Evolutionary conservation across 495 filamentous ascomycete genomes (phyloP).

Genomic region (Astrocystis sublimbata): DNA sequence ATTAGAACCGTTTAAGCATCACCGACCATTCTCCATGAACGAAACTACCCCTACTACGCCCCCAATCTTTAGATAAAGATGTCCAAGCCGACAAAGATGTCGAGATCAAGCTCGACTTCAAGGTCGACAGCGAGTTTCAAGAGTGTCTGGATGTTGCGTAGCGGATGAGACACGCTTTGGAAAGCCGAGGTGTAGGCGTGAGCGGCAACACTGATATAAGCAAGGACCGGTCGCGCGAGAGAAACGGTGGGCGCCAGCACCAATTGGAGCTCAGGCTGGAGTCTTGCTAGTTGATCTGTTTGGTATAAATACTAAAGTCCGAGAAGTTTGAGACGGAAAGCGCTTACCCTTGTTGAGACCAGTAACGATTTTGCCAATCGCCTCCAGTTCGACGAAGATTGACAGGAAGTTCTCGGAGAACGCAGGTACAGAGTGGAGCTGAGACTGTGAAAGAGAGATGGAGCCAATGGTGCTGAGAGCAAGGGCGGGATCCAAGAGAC

Average conservation of each 20-base stretch:
- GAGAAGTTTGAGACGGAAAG: not conserved
- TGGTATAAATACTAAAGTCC: constrained; percentile 11
- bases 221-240: constrained; percentile 24
- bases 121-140: not conserved
- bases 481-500: constrained; percentile 18
- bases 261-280: constrained; percentile 30
- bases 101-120: not conserved
- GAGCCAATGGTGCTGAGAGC: constrained; percentile 17
- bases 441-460: constrained; percentile 12
- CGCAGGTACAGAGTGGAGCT: constrained; percentile 22
- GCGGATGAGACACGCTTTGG: constrained; percentile 12
- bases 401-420: constrained; percentile 19
- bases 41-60: not conserved
- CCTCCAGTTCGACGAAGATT: constrained; percentile 23
- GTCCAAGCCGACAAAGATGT: not conserved
- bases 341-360: constrained; percentile 21
- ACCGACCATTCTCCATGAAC: no score
- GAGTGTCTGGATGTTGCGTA: constrained; percentile 20
- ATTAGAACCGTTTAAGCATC: no score
- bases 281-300: constrained; percentile 20
- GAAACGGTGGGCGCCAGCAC: constrained; percentile 22
- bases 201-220: constrained; percentile 21
- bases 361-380: constrained; percentile 18
- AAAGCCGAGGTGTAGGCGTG: constrained; percentile 12
- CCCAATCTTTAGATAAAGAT: not conserved